Conservation (phyloP, 805 yeast species). For the Candida namnaoensis region DNA sequence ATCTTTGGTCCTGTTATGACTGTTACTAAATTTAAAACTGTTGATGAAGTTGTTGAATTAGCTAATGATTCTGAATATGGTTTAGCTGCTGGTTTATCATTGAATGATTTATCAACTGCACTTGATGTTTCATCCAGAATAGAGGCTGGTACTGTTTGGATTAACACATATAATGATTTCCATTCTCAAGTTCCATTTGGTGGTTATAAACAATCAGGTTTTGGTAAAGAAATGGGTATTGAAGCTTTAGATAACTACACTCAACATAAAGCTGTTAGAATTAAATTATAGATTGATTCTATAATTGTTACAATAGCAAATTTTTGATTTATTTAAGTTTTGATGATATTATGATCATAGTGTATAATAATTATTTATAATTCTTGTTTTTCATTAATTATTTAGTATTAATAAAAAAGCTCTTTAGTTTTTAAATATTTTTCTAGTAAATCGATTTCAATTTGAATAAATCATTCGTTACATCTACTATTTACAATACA, state of each 20-base stretch:
- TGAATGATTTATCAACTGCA: slow-evolving; percentile 59
- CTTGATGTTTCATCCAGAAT: slow-evolving; percentile 56
- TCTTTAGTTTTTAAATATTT: too few relatives aligned
- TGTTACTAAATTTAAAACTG: slow-evolving; percentile 59
- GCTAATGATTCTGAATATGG: slow-evolving; percentile 80
- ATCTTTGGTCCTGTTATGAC: slow-evolving; percentile 88
- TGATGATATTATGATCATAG: too few relatives aligned
- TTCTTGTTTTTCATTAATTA: too few relatives aligned
- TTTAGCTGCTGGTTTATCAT: slow-evolving; percentile 83
- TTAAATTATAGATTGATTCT: slow-evolving; percentile 15
- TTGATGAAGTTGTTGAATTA: slow-evolving; percentile 63
- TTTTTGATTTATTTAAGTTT: too few relatives aligned
- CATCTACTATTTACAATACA: too few relatives aligned
- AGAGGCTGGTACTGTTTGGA: slow-evolving; percentile 78
- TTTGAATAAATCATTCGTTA: too few relatives aligned
- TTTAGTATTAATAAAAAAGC: too few relatives aligned
- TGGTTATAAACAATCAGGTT: slow-evolving; percentile 81
- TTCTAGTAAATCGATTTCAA: too few relatives aligned
- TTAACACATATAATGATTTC: slow-evolving; percentile 80
- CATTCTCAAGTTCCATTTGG: slow-evolving; percentile 87
- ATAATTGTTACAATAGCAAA: too few relatives aligned
- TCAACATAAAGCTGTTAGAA: slow-evolving; percentile 73
- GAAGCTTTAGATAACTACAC: slow-evolving; percentile 80
- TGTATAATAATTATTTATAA: too few relatives aligned
- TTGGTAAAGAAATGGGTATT: slow-evolving; percentile 87